phyloP scores from a whole-genome alignment of 257 asterid genomes.

The Fraxinus cuspidata region DNA sequence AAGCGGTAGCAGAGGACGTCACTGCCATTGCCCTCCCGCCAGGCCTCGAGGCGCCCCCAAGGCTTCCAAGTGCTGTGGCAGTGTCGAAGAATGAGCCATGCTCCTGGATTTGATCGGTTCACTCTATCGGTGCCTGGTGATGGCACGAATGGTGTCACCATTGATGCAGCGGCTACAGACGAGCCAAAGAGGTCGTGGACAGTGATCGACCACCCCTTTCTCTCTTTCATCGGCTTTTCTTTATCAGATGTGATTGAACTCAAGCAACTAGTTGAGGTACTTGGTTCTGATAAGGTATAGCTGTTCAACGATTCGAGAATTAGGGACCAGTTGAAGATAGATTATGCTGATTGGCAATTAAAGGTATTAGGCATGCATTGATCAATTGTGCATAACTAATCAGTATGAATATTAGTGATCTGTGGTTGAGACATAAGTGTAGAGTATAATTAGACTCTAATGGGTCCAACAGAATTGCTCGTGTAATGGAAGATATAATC shows the following conservation, averaged over 20 bases:
- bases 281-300: slow-evolving; percentile 68
- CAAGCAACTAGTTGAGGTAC: slow-evolving; percentile 66
- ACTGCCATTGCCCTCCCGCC: slow-evolving; percentile 54
- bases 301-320: slow-evolving; percentile 36
- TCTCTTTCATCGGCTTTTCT: slow-evolving; percentile 47
- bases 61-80: slow-evolving; percentile 87
- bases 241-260: slow-evolving; percentile 31
- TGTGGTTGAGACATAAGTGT: too few species aligned
- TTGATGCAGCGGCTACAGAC: slow-evolving; percentile 90
- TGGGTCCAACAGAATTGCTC: too few species aligned
- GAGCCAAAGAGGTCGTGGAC: slow-evolving; percentile 96
- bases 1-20: slow-evolving; percentile 74
- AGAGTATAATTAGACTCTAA: too few species aligned
- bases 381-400: neutral
- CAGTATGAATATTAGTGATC: neutral
- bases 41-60: slow-evolving; percentile 97
- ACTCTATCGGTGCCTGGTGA: slow-evolving; percentile 75
- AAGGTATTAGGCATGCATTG: too few species aligned
- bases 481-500: too few species aligned
- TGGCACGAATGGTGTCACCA: slow-evolving; percentile 95
- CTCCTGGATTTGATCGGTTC: slow-evolving; percentile 86
- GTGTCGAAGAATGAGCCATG: slow-evolving; percentile 94
- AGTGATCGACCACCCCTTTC: slow-evolving; percentile 96
- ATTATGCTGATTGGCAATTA: neutral
- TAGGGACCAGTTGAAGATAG: neutral